Conservation (phyloP, 805 yeast species). For the Candida insectalens region DNA sequence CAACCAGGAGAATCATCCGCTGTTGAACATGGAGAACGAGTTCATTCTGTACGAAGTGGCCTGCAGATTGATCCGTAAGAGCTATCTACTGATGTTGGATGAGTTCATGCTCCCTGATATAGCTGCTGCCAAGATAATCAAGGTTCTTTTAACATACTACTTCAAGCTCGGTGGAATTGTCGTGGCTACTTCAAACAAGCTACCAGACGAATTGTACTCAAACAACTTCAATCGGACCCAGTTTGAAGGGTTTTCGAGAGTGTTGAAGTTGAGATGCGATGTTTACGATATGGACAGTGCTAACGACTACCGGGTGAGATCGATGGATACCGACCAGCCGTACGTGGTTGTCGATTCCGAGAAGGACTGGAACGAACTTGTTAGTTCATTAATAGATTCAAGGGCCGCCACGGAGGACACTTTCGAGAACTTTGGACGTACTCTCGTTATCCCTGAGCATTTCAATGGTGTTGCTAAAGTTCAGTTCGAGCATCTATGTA, state of each 20-base stretch:
- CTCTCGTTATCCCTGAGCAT: slow-evolving; percentile 33
- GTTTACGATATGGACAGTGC: slow-evolving; percentile 52
- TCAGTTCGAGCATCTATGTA: slow-evolving; percentile 45
- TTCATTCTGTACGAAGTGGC: slow-evolving; percentile 59
- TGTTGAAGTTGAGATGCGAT: slow-evolving; percentile 50
- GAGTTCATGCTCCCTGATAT: slow-evolving; percentile 74
- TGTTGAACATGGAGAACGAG: slow-evolving; percentile 44
- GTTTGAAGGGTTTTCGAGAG: slow-evolving; percentile 45
- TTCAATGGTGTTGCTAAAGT: slow-evolving; percentile 34
- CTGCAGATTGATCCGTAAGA: slow-evolving; percentile 46
- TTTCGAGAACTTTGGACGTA: slow-evolving; percentile 49
- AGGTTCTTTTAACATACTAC: slow-evolving; percentile 55
- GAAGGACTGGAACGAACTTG: slow-evolving; percentile 28
- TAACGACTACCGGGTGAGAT: slow-evolving; percentile 40
- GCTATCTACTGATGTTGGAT: slow-evolving; percentile 54
- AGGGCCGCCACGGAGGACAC: slow-evolving; percentile 5
- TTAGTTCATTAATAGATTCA: slow-evolving; percentile 14
- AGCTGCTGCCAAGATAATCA: slow-evolving; percentile 62
- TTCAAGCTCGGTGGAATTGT: slow-evolving; percentile 68
- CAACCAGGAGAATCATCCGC: slow-evolving; percentile 19
- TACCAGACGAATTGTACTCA: slow-evolving; percentile 64
- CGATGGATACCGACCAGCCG: slow-evolving; percentile 11
- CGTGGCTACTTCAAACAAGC: slow-evolving; percentile 63
- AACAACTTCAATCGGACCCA: slow-evolving; percentile 52
- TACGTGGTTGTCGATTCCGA: slow-evolving; percentile 25